These are phyloP conservation scores for Ophiosphaerella korrae DNA, from an alignment of 2,329 filamentous ascomycete genomes.

Conservation along the genomic window DNA sequence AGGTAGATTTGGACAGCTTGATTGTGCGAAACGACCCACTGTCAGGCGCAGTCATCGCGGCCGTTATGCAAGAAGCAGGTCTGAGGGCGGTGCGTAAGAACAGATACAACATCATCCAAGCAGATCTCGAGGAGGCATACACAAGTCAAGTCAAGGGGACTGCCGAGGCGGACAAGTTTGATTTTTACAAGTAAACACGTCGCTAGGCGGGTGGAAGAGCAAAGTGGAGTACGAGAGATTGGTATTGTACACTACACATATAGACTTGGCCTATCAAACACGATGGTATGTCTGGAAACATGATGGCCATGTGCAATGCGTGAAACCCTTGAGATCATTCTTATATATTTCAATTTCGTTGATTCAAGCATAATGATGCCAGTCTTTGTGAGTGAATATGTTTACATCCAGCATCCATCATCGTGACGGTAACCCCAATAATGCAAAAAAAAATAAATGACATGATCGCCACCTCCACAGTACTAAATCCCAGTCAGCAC, in stretches of 20 bases:
- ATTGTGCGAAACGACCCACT: constrained; percentile 97
- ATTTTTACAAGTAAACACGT: constrained; percentile 59
- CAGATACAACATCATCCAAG: constrained; percentile 98
- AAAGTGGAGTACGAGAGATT: constrained; percentile 6
- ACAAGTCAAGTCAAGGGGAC: constrained; percentile 92
- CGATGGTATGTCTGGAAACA: neutral
- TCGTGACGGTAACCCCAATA: too few relatives aligned
- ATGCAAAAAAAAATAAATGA: too few relatives aligned
- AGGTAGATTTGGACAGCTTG: constrained; percentile 93
- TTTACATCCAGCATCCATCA: too few relatives aligned
- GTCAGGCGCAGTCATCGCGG: constrained; percentile 93
- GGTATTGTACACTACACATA: constrained; percentile 22
- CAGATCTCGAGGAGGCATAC: constrained; percentile 95
- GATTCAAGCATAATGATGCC: too few relatives aligned
- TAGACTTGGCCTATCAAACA: constrained; percentile 10
- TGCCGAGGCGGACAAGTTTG: constrained; percentile 75
- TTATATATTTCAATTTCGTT: too few relatives aligned
- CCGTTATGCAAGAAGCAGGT: constrained; percentile 99
- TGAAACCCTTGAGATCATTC: too few relatives aligned
- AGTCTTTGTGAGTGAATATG: too few relatives aligned
- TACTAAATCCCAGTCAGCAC: too few relatives aligned
- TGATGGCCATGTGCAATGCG: neutral
- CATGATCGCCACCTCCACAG: too few relatives aligned
- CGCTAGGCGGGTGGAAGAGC: neutral
- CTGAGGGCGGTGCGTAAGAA: constrained; percentile 95